Base-by-base conservation (phyloP, 2,329 filamentous ascomycete species). In the Ascochyta clinopodiicola region DNA sequence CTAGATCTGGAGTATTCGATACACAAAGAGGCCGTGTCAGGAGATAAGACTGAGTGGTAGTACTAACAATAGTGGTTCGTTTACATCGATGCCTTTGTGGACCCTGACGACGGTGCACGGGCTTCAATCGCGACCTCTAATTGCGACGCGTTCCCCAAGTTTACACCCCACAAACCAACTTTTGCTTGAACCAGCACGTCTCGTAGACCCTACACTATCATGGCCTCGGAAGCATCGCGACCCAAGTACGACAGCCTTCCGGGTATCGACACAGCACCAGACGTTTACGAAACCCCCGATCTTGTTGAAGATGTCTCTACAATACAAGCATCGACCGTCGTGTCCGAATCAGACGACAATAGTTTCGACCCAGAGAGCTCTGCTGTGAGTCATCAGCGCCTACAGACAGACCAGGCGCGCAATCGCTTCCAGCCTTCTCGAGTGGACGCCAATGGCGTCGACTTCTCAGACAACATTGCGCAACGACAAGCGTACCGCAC, bases 221-320 rank as follows among this genome's bases (percentile, higher is more conserved):
- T 75, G 72, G 53, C 70, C 17, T 44, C 47, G 7, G 72, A 74
- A 65, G 63, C 61, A 24, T 60, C 66, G 24, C 68, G 71, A 56
- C 70, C 69, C 3, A 75, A 75, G 48, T 75, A 73, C 44, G 70
- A 74, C 53, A 96, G 90, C 49, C 69, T 75, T n/a, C 72, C 72
- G 9, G 72, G 72, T 54, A 75, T 74, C 52, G 93, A 97, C 78
- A 90, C 89, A 50, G 92, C 93, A 25, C 93, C 93, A 63, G 95
- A 98, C 72, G 91, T 96, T 69, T 98, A 97, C 81, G 94, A 98
- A 78, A 98, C 95, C 15, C 93, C 94, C 63, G 93, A 96, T 51
- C 81, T 97, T 63, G 94, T 90, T 52, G 92, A 96, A 71, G 93
- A 96, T 76, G 90, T 87, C 61, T 96, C 92, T 21, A 96, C 92